These are phyloP conservation scores for Amesomyces nigricolor DNA, from an alignment of 2,329 filamentous ascomycete species.

Conservation along the genomic window DNA sequence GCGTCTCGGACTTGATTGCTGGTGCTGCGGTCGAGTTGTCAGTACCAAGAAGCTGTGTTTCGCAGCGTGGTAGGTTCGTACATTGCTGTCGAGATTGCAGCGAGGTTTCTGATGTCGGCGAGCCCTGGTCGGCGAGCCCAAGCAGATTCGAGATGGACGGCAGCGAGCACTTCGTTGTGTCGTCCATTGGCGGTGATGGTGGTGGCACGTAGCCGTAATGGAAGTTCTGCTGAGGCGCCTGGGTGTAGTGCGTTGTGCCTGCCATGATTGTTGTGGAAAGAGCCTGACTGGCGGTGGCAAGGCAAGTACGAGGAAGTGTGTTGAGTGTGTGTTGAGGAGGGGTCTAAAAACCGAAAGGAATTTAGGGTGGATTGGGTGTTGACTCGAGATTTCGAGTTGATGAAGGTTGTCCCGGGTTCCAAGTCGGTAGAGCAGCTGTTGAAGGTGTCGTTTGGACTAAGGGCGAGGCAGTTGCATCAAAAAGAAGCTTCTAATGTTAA, in stretches of 20 bases:
- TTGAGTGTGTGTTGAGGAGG: too few species aligned
- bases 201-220: constrained; percentile 54
- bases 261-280: constrained; percentile 35
- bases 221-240: constrained; percentile 41
- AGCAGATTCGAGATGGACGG: constrained; percentile 91
- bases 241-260: constrained; percentile 40
- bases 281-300: constrained; percentile 3
- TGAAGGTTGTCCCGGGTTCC: constrained; percentile 23
- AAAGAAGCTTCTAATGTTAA: constrained; percentile 33
- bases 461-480: constrained; percentile 32
- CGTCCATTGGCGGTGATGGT: constrained; percentile 70
- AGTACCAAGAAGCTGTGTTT: constrained; percentile 6
- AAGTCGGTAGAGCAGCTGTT: constrained; percentile 21
- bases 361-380: constrained; percentile 15
- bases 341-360: too few species aligned
- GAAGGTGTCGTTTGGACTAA: constrained; percentile 39
- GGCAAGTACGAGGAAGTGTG: constrained; percentile 5
- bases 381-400: constrained; percentile 22
- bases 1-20: constrained; percentile 38
- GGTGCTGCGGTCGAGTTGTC: constrained; percentile 24
- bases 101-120: constrained; percentile 51
- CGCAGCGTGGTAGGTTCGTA: constrained; percentile 19
- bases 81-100: constrained; percentile 37
- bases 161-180: constrained; percentile 71
- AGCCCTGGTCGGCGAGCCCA: constrained; percentile 70